Base-by-base conservation (phyloP, 1,284 basidiomycete genomes). In the Trichosporon faecale region DNA sequence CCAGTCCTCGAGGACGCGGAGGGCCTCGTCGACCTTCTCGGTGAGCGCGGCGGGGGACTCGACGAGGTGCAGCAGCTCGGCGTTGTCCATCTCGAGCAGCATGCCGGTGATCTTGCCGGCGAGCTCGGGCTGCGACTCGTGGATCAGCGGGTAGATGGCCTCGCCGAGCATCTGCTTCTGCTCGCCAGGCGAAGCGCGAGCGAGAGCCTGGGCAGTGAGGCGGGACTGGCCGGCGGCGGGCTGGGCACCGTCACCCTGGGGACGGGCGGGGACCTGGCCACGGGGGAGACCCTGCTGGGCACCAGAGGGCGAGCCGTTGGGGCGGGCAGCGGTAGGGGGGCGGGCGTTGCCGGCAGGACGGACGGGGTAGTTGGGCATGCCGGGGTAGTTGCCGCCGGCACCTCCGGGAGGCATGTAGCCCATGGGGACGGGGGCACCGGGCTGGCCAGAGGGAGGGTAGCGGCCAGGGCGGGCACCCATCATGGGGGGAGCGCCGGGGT, bases 141-240 rank as follows among this genome's bases (percentile, higher is more conserved):
- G 88, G 76, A 96, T 95, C 81, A 89, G 90, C 87, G 95, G 90
- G 85, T 95, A 96, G 77, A 96, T 90, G 68, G 91, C 88, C 85
- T 97, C 94, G 78, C 94, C 94, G 69, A 97, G 87, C 91, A 95
- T 93, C 85, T 97, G 95, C 88, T 97, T 98, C 88, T 96, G 94
- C 84, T 96, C 94, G 86, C 90, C 88, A 64, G 93, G 91, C 64
- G 89, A 87, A 23, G 90, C 91, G 77, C 85, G 88, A 68, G 91
- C 90, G 71, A 98, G 88, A 31, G 89, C 77, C 68, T 85, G 84
- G 35, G 86, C 83, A 73, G 82, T 85, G 68, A 87, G 79, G 71
- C 78, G 77, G 66, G 73, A 72, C 40, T 44, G 40, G 63, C 76
- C 74, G 46, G 76, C 73, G 35, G 74, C 71, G 61, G 74, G 72